These are phyloP conservation scores for Anisodus tanguticus DNA, from an alignment of 257 asterid genomes.

Conservation along the genomic window DNA sequence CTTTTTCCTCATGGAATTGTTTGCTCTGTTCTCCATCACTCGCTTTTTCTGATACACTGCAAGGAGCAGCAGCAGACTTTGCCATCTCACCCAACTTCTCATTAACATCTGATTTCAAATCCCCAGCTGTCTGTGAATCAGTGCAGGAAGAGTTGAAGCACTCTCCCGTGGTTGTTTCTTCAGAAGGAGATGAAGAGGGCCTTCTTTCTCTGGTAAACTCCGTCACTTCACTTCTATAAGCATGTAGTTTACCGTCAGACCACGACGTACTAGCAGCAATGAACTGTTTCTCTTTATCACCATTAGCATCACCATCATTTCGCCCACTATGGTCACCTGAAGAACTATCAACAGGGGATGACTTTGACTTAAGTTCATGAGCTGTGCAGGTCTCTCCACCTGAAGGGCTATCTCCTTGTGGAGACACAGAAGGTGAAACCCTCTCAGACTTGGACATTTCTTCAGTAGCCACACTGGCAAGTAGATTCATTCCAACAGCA, in stretches of 20 bases:
- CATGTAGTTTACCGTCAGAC: conserved; percentile 31
- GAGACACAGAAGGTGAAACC: conserved; percentile 44
- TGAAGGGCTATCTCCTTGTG: conserved; percentile 41
- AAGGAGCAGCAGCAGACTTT: conserved; percentile 29
- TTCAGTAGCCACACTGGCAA: conserved; percentile 69
- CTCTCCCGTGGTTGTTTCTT: conserved; percentile 35
- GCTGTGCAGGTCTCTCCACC: conserved; percentile 45
- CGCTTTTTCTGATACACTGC: conserved; percentile 33
- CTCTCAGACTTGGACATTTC: conserved; percentile 57
- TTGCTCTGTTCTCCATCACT: conserved; percentile 38
- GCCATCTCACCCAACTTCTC: conserved; percentile 37
- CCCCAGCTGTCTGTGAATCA: conserved; percentile 34
- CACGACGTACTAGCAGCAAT: conserved; percentile 27
- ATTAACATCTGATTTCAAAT: conserved; percentile 31
- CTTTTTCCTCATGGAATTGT: conserved; percentile 35
- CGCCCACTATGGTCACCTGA: conserved; percentile 28
- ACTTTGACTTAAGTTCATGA: conserved; percentile 46
- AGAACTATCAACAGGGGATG: conserved; percentile 33
- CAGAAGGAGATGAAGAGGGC: conserved; percentile 20
- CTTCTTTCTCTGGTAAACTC: conserved; percentile 32
- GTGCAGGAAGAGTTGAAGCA: conserved; percentile 30
- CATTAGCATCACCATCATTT: conserved; percentile 34
- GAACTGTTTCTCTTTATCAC: conserved; percentile 43
- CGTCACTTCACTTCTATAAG: conserved; percentile 26
- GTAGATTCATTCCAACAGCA: conserved; percentile 66